Evolutionary conservation across 2,329 filamentous ascomycete genomes (phyloP).

Genomic region (Tolypocladium ophioglossoides): DNA sequence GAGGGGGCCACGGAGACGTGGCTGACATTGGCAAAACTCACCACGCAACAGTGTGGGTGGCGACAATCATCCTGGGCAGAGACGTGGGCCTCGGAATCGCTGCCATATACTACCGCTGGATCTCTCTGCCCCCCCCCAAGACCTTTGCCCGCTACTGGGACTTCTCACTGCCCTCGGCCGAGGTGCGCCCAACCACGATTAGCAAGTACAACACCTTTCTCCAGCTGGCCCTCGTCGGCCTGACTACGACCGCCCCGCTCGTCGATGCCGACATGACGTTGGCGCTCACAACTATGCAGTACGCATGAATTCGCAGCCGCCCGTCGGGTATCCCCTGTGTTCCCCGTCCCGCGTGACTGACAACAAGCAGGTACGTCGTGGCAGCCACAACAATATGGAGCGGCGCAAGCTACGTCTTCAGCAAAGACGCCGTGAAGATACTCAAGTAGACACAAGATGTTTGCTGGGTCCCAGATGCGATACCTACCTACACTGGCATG

Average conservation of each 20-base stretch:
- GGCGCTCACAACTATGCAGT: constrained; percentile 54
- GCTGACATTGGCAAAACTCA: not conserved
- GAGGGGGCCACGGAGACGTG: not conserved
- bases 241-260: constrained; percentile 72
- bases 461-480: not conserved
- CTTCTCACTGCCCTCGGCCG: constrained; percentile 80
- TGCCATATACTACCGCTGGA: constrained; percentile 93
- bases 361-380: constrained; percentile 58
- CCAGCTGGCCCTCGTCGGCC: constrained; percentile 77
- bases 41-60: constrained; percentile 60
- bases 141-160: constrained; percentile 94
- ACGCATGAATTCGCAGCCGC: constrained; percentile 21
- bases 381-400: constrained; percentile 89
- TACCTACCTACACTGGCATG: not conserved
- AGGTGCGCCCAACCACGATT: constrained; percentile 73
- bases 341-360: not conserved
- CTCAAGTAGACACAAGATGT: constrained; percentile 28
- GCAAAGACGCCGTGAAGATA: constrained; percentile 87
- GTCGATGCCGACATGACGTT: constrained; percentile 46
- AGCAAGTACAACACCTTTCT: constrained; percentile 92
- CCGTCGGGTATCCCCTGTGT: not conserved
- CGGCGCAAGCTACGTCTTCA: constrained; percentile 82
- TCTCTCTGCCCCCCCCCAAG: constrained; percentile 85
- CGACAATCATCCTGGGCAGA: constrained; percentile 79
- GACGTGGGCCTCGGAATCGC: constrained; percentile 75